These are phyloP conservation scores for Penicillium freii DNA, from an alignment of 2,329 filamentous ascomycete species.

Conservation along the genomic window DNA sequence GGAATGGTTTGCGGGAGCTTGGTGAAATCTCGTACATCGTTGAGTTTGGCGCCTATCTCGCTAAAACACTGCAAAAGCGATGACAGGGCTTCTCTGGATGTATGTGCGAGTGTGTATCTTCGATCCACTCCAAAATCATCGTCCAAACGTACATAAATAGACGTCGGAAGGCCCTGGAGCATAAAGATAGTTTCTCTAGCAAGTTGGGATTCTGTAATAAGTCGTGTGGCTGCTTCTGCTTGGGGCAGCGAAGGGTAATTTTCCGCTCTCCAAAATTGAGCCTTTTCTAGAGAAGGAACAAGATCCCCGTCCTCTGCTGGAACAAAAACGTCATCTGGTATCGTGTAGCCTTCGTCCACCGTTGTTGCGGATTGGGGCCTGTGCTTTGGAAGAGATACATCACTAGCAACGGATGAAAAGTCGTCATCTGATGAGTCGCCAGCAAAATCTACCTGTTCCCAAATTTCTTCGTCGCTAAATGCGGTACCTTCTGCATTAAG, in stretches of 20 bases:
- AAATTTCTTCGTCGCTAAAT: constrained; percentile 48
- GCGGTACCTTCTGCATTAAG: constrained; percentile 75
- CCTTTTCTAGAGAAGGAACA: constrained; percentile 39
- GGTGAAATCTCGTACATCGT: constrained; percentile 51
- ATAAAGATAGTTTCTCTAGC: constrained; percentile 80
- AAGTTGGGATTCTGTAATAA: constrained; percentile 68
- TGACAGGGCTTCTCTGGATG: constrained; percentile 32
- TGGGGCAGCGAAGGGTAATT: constrained; percentile 18
- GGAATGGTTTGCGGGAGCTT: constrained; percentile 50
- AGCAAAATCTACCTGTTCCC: constrained; percentile 42
- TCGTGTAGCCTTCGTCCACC: constrained; percentile 34
- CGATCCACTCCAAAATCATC: constrained; percentile 38
- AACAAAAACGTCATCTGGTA: constrained; percentile 35
- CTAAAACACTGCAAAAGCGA: constrained; percentile 46
- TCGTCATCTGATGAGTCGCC: constrained; percentile 42
- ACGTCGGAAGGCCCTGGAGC: constrained; percentile 74
- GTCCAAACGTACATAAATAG: constrained; percentile 58
- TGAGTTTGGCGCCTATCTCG: constrained; percentile 49
- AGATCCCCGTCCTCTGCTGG: constrained; percentile 35
- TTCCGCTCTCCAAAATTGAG: constrained; percentile 50
- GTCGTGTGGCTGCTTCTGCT: constrained; percentile 20
- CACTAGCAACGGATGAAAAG: constrained; percentile 34
- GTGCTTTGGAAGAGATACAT: constrained; percentile 28
- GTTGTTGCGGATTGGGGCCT: constrained; percentile 28
- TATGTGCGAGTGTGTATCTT: constrained; percentile 36